Evolutionary conservation across 306 rosid species (phyloP).

Genomic region (Styphnolobium japonicum): DNA sequence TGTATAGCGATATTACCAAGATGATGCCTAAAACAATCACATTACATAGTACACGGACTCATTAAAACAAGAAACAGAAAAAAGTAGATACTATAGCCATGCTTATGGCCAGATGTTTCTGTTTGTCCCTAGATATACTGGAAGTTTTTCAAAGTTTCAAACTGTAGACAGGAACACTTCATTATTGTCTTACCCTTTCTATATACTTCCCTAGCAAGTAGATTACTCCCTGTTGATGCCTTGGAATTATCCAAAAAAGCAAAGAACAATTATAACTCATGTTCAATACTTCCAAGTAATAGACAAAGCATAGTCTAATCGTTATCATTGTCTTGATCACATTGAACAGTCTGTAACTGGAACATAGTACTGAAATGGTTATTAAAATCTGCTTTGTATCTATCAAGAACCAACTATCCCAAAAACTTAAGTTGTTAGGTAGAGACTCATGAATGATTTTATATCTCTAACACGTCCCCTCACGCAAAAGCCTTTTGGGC

Average conservation of each 20-base stretch:
- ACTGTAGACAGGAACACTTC: neutral
- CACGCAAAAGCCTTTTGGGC: too few relatives aligned
- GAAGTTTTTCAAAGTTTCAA: neutral
- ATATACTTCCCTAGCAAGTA: neutral
- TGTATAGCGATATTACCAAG: neutral
- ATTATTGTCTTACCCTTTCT: neutral
- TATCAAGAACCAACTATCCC: too few relatives aligned
- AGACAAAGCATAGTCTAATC: neutral
- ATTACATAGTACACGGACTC: neutral
- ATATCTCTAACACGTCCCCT: too few relatives aligned
- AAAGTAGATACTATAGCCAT: neutral
- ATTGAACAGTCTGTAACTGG: neutral
- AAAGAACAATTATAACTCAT: slow-evolving; percentile 1
- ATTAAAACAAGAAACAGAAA: neutral
- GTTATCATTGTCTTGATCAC: neutral
- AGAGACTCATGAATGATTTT: too few relatives aligned
- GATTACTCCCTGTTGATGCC: neutral
- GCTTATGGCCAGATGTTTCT: neutral
- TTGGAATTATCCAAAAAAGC: neutral
- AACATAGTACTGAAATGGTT: neutral
- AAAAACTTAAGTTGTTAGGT: too few relatives aligned
- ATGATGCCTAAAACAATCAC: neutral
- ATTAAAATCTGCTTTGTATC: neutral
- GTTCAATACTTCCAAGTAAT: neutral
- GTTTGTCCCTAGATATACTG: neutral